Conservation (phyloP, 345 rosid genomes). For the Excoecaria cochinchinensis region DNA sequence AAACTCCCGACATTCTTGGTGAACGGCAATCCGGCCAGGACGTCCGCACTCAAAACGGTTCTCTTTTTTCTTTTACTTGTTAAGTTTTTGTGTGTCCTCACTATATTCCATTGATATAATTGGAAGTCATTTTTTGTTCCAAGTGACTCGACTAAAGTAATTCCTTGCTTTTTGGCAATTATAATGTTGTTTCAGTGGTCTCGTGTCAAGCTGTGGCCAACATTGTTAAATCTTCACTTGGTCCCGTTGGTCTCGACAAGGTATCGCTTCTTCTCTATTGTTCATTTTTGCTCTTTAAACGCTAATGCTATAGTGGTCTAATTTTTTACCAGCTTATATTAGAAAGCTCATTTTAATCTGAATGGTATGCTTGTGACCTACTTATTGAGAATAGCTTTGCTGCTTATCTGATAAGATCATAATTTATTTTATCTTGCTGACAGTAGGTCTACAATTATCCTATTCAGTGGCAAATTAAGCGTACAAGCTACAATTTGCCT, state of each 20-base stretch:
- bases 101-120: background rate
- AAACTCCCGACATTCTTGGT: conserved; percentile 81
- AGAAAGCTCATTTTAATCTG: background rate
- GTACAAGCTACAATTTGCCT: background rate
- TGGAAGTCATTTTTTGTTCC: background rate
- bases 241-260: conserved; percentile 99
- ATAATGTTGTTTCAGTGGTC: conserved; percentile 47
- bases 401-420: background rate
- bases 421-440: background rate
- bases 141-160: background rate
- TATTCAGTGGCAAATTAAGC: background rate
- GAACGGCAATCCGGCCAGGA: conserved; percentile 94
- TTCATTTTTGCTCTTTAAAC: background rate
- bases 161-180: background rate
- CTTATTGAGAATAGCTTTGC: background rate
- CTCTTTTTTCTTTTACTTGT: background rate
- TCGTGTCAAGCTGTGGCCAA: conserved; percentile 96
- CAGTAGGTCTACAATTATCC: background rate
- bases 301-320: background rate
- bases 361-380: background rate
- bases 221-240: conserved; percentile 90
- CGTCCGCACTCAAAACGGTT: conserved; percentile 96
- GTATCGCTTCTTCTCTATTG: conserved; percentile 27
- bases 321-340: background rate
- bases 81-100: background rate